These are phyloP conservation scores for Macrophomina phaseolina DNA, from an alignment of 2,329 filamentous ascomycete species.

Conservation along the genomic window DNA sequence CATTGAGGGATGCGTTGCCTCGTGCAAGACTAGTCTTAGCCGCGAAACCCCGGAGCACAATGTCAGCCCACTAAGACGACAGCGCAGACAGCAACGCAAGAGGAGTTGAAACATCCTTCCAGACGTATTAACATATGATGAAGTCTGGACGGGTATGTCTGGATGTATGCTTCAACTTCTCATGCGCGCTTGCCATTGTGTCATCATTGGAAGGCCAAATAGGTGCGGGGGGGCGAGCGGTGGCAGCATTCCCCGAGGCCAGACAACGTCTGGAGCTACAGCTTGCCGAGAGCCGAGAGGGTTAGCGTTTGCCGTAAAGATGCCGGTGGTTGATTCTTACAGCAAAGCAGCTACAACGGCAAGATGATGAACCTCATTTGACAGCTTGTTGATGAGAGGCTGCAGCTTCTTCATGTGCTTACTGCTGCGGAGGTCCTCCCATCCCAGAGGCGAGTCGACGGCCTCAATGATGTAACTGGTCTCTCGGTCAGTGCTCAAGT, in stretches of 20 bases:
- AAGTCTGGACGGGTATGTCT: not conserved
- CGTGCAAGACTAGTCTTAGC: too few species aligned
- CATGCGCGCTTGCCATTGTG: not conserved
- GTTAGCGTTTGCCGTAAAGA: not conserved
- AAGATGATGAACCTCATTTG: conserved; percentile 67
- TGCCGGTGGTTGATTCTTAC: conserved; percentile 55
- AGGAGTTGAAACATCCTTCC: not conserved
- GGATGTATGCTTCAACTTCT: not conserved
- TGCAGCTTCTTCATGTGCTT: conserved; percentile 62
- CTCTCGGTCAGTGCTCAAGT: conserved; percentile 18
- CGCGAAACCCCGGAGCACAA: not conserved
- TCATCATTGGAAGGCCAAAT: not conserved
- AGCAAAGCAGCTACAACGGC: conserved; percentile 75
- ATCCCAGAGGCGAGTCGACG: conserved; percentile 69
- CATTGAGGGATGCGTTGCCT: not conserved
- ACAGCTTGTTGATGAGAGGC: conserved; percentile 70
- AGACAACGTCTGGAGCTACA: conserved; percentile 7
- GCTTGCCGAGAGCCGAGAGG: conserved; percentile 6
- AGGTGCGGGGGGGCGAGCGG: not conserved
- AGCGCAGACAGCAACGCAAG: not conserved
- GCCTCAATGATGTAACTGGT: conserved; percentile 57
- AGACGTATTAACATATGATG: too few species aligned
- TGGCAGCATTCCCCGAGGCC: not conserved
- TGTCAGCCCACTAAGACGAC: not conserved
- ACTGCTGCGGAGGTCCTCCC: conserved; percentile 74